Evolutionary conservation across 164 flowering plant species (phyloP).

Genomic region (Berberis thunbergii): DNA sequence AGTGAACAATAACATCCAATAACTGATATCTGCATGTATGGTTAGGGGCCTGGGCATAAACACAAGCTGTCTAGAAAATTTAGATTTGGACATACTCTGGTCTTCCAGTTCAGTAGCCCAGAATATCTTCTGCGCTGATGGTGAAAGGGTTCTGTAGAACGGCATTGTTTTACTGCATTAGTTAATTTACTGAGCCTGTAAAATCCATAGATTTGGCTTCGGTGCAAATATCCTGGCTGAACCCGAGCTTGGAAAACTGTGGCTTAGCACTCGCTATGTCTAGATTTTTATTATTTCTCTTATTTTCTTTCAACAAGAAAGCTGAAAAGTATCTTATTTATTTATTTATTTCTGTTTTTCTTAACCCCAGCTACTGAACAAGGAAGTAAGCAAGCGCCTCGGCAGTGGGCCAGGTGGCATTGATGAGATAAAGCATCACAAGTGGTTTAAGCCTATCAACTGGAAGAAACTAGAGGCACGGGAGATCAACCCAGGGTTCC

Average conservation of each 20-base stretch:
- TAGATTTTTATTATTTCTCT: not conserved
- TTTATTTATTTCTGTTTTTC: not conserved
- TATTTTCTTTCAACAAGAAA: not conserved
- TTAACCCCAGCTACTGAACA: slow-evolving; percentile 54
- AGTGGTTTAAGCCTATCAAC: slow-evolving; percentile 80
- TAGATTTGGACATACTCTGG: too few relatives aligned
- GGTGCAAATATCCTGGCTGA: not conserved
- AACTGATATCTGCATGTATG: too few relatives aligned
- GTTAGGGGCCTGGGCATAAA: too few relatives aligned
- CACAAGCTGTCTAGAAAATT: too few relatives aligned
- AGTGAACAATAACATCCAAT: too few relatives aligned
- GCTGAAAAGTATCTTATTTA: not conserved
- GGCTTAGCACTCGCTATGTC: not conserved
- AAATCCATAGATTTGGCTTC: not conserved
- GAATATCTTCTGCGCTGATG: too few relatives aligned
- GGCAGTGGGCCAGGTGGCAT: slow-evolving; percentile 67
- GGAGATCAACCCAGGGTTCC: slow-evolving; percentile 65
- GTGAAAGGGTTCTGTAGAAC: too few relatives aligned
- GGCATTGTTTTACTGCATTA: too few relatives aligned
- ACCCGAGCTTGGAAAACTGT: not conserved
- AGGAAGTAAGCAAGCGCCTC: slow-evolving; percentile 66
- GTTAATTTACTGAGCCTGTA: not conserved
- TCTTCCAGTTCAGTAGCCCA: too few relatives aligned
- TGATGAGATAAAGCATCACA: slow-evolving; percentile 72
- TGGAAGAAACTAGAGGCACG: slow-evolving; percentile 80